Percentiles rank a stretch among this genome's conserved stretches.
These are phyloP conservation scores for Wickerhamomyces mucosus DNA, from an alignment of 805 yeast genomes.

Conservation along the genomic window DNA sequence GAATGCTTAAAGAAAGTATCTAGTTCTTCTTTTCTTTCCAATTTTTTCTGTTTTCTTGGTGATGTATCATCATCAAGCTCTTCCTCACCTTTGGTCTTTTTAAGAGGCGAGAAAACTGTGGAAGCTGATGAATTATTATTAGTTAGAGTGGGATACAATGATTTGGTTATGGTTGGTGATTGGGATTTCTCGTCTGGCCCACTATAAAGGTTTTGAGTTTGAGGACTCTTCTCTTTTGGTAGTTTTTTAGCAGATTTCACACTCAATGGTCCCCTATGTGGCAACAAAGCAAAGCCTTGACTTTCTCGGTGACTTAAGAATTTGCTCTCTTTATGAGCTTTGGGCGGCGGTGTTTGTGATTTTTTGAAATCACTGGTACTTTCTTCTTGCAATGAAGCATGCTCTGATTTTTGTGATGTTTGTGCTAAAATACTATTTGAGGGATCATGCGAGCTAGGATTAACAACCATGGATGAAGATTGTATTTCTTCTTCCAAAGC, in stretches of 20 bases:
- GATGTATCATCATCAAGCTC: background rate
- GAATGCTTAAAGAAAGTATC: no score
- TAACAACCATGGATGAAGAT: slow-evolving; percentile 9
- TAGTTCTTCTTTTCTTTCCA: slow-evolving; percentile 1
- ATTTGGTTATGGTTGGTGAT: slow-evolving; percentile 5
- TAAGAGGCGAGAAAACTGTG: slow-evolving; percentile 5
- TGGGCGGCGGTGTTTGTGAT: slow-evolving; percentile 14
- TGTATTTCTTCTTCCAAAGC: slow-evolving; percentile 12
- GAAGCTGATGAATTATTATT: slow-evolving; percentile 4
- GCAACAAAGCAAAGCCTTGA: slow-evolving; percentile 22
- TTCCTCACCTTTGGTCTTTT: slow-evolving; percentile 1
- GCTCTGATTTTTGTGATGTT: slow-evolving; percentile 11
- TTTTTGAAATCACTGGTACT: slow-evolving; percentile 1
- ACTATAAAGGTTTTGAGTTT: slow-evolving; percentile 12
- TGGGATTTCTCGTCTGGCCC: slow-evolving; percentile 7
- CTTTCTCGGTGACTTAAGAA: slow-evolving; percentile 19
- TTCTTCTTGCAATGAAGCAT: slow-evolving; percentile 15
- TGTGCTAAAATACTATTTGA: slow-evolving; percentile 2
- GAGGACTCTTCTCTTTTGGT: background rate
- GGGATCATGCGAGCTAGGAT: slow-evolving; percentile 8
- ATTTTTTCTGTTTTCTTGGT: background rate
- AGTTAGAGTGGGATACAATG: slow-evolving; percentile 14
- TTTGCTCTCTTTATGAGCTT: no score
- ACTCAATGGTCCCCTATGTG: slow-evolving; percentile 21
- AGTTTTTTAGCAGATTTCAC: slow-evolving; percentile 19